Conservation (phyloP, 2,329 filamentous ascomycete species). For the Xylariaceae sp. region DNA sequence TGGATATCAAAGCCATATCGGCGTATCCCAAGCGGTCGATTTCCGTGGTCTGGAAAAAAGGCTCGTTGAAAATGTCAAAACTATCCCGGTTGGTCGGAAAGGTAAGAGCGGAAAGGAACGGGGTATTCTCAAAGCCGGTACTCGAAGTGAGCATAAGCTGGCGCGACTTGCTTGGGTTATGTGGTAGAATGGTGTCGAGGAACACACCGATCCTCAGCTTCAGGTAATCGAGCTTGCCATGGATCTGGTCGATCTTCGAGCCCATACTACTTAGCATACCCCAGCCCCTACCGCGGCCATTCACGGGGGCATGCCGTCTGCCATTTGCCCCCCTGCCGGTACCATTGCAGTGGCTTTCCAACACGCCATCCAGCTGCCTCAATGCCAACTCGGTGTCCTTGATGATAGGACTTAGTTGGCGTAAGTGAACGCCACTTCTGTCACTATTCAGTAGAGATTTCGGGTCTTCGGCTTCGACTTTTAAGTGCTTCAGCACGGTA, state of each 20-base stretch:
- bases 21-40: conserved; percentile 35
- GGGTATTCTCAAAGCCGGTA: conserved; percentile 39
- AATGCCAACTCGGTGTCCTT: conserved; percentile 52
- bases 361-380: conserved; percentile 47
- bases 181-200: conserved; percentile 52
- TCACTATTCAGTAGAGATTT: conserved; percentile 49
- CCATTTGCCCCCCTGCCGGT: conserved; percentile 20
- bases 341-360: conserved; percentile 41
- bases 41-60: conserved; percentile 37
- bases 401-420: conserved; percentile 47
- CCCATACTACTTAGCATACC: conserved; percentile 33
- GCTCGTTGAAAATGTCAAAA: conserved; percentile 36
- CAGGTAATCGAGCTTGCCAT: conserved; percentile 45
- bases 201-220: conserved; percentile 50
- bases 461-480: conserved; percentile 50
- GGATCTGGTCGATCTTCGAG: conserved; percentile 38
- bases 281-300: conserved; percentile 32
- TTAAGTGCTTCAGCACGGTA: conserved; percentile 51
- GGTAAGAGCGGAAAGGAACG: conserved; percentile 28
- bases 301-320: conserved; percentile 26
- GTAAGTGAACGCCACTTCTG: conserved; percentile 39
- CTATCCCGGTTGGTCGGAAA: conserved; percentile 28
- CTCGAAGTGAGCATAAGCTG: conserved; percentile 34
- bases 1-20: conserved; percentile 47
- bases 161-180: conserved; percentile 40